These are phyloP conservation scores for Plasmodium adleri DNA, from an alignment of 169 alveolate species.

Conservation along the genomic window DNA sequence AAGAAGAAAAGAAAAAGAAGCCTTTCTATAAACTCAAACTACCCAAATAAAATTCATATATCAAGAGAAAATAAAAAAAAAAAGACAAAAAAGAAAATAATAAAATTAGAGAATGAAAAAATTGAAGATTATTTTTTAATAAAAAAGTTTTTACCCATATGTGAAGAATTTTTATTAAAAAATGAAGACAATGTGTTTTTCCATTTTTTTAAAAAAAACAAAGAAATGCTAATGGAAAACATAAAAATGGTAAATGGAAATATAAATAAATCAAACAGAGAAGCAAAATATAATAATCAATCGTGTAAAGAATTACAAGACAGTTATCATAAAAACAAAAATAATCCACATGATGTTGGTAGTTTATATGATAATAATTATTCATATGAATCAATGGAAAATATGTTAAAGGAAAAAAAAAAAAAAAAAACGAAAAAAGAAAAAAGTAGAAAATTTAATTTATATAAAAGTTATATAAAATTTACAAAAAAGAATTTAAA, in stretches of 20 bases:
- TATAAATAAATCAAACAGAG: not conserved
- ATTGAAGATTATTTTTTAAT: conserved; percentile 59
- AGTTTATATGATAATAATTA: not conserved
- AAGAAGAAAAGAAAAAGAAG: conserved; percentile 6
- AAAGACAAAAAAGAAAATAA: conserved; percentile 28
- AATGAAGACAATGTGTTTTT: conserved; percentile 14
- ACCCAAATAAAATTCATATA: not conserved
- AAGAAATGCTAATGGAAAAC: not conserved
- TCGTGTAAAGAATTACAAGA: not conserved
- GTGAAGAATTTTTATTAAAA: conserved; percentile 67
- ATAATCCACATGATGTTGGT: not conserved
- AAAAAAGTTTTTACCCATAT: conserved; percentile 56
- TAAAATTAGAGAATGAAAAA: conserved; percentile 18
- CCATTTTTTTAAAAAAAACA: not conserved
- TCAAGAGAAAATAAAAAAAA: not conserved
- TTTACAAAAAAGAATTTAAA: conserved; percentile 14
- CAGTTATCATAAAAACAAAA: not conserved
- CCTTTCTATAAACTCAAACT: not conserved
- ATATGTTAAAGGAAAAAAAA: no score
- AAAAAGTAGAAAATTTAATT: conserved; percentile 8
- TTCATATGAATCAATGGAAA: no score
- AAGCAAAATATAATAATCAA: not conserved
- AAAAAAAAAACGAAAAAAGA: not conserved
- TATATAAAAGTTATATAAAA: conserved; percentile 20
- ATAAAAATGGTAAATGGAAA: not conserved